Conservation (phyloP, 768 basidiomycete species). For the Rhizopogon rudus region DNA sequence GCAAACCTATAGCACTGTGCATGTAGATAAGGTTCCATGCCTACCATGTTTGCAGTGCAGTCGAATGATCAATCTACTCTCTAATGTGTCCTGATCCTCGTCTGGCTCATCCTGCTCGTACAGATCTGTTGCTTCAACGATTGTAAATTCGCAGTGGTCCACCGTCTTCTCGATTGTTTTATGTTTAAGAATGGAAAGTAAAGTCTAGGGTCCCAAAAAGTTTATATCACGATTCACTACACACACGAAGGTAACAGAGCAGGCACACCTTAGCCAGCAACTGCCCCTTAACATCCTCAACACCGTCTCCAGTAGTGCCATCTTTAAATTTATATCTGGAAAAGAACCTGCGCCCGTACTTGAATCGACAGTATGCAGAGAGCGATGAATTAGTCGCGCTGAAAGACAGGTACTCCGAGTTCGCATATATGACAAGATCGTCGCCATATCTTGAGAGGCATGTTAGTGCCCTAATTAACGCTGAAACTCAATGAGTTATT, state of each 20-base stretch:
- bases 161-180: conserved; percentile 71
- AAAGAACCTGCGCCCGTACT: conserved; percentile 65
- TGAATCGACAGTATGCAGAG: conserved; percentile 80
- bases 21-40: conserved; percentile 2
- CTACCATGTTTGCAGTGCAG: conserved; percentile 82
- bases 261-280: conserved; percentile 58
- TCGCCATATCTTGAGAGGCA: conserved; percentile 84
- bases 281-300: conserved; percentile 58
- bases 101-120: conserved; percentile 21
- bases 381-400: conserved; percentile 77
- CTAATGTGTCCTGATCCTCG: conserved; percentile 49
- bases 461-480: conserved; percentile 66
- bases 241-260: background rate
- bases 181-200: conserved; percentile 72
- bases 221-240: background rate
- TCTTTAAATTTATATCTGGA: conserved; percentile 48
- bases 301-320: conserved; percentile 22
- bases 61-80: conserved; percentile 67
- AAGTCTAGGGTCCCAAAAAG: conserved; percentile 37
- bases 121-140: conserved; percentile 48
- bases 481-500: conserved; percentile 35
- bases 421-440: conserved; percentile 67
- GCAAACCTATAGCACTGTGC: conserved; percentile 4
- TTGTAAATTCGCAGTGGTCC: conserved; percentile 70
- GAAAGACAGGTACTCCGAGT: conserved; percentile 52